Base-by-base conservation (phyloP, 768 basidiomycete species). In the Porphyrellus cyaneotinctus region DNA sequence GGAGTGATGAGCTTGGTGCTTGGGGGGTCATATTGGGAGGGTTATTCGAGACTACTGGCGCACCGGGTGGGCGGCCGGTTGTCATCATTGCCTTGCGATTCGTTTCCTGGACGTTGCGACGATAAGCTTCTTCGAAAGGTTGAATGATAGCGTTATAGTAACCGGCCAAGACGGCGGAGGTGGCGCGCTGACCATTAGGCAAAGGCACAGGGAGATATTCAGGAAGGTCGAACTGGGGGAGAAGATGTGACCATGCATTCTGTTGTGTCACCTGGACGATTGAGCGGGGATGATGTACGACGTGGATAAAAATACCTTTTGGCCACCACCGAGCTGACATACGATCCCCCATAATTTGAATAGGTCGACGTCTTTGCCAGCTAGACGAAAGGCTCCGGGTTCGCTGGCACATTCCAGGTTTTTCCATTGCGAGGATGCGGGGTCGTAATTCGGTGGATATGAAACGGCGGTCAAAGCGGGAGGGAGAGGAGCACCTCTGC, bases 331-430 rank as follows among this genome's bases (percentile, higher is more conserved):
- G 32, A 70, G 60, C 57, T 81, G 77, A 52, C 71, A 71, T 41
- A 88, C 84, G 37, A 80, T 55, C 13, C 74, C 75, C 83, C 85
- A 91, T 11, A 92, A 70, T 62, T 77, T 86, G 68, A 86, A 84
- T n/a, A 92, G 67, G 64, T 88, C 85, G 41, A 92, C 70, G 59
- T 91, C 88, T 65, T 79, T 85, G 17, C 86, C 87, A 3, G 82
- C 85, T 18, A 92, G 63, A 43, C 81, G 80, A 66, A 91, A 75
- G 36, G 77, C 70, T 30, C 91, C 90, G 12, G 77, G 58, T 56
- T 87, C 86, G 11, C 62, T 58, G 50, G 82, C 79, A 24, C 79
- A 73, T 53, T 91, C 87, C 53, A 92, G 71, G 47, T 72, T 70
- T 62, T 82, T 81, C 84, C 85, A 91, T 20, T 72, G 77, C 1